Conservation (phyloP, 257 asterid genomes). For the Mitragyna speciosa region DNA sequence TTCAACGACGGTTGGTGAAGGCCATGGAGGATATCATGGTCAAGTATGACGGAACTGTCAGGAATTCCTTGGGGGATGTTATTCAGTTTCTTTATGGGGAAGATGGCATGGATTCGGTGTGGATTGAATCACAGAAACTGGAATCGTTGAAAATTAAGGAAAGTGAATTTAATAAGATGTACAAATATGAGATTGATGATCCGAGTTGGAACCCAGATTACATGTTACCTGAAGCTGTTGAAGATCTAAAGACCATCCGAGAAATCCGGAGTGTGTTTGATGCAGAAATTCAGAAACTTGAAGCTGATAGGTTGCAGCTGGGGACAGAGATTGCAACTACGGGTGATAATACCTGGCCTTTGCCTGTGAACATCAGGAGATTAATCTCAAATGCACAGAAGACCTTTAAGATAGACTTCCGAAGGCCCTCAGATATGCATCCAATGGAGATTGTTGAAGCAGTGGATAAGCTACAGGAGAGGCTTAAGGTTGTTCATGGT, state of each 20-base stretch:
- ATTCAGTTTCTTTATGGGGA: slow-evolving; percentile 99
- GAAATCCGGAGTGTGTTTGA: slow-evolving; percentile 97
- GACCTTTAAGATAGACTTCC: slow-evolving; percentile 88
- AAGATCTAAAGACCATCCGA: slow-evolving; percentile 80
- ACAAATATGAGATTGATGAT: slow-evolving; percentile 81
- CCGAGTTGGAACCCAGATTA: slow-evolving; percentile 83
- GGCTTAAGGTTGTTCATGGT: slow-evolving; percentile 98
- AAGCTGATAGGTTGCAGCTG: slow-evolving; percentile 83
- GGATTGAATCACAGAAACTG: slow-evolving; percentile 94
- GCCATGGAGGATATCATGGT: slow-evolving; percentile 99
- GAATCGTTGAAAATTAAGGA: slow-evolving; percentile 89
- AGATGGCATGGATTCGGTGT: slow-evolving; percentile 99
- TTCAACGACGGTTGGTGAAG: slow-evolving; percentile 94
- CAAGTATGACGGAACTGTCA: slow-evolving; percentile 96
- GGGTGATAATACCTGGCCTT: slow-evolving; percentile 91
- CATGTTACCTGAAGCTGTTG: slow-evolving; percentile 85
- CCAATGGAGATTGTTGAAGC: slow-evolving; percentile 99
- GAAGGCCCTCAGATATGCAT: slow-evolving; percentile 96
- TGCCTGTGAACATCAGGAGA: slow-evolving; percentile 93
- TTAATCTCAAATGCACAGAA: slow-evolving; percentile 88
- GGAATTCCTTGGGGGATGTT: slow-evolving; percentile 96
- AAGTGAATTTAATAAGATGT: slow-evolving; percentile 61
- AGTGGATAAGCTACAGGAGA: slow-evolving; percentile 93
- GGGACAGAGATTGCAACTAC: slow-evolving; percentile 93
- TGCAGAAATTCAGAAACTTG: slow-evolving; percentile 94